Evolutionary conservation across 176 grass and related monocot genomes (phyloP), one percentile per base, ranked within the genome.

Genomic region (Bolboschoenus planiculmis): DNA sequence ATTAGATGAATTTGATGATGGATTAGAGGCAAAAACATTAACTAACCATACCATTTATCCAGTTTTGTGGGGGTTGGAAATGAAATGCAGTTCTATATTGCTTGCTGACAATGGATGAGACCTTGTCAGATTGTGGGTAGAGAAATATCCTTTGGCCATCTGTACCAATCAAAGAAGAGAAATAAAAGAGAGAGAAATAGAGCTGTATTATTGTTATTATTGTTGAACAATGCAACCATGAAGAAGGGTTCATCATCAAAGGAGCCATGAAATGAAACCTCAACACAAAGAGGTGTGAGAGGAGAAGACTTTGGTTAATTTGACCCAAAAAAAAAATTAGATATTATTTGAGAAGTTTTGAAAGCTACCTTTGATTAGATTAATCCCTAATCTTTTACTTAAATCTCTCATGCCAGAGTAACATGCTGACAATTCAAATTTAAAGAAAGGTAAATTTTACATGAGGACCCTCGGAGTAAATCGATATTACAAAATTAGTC

Each of bases 31-130:
- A n/a, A 68, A 65, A 42, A 7, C 13, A 33, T 42, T 21, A 15
- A 78, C n/a, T n/a, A n/a, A n/a, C n/a, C 85, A 75, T 83, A 97
- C 94, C 94, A 56, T 97, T 97, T 68, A 93, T 93, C 91, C 91
- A 91, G 78, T 93, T 91, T 36, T 85, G 87, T 56, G 85, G 87
- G 43, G 93, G 88, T 50, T 93, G 93, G 91, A 97, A 97, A 62
- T 97, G 93, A 48, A 76, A 93, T 0, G 87, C 85, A 20, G 93
- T 91, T 65, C 91, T 88, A n/a, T 93, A 91, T 60, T 56, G 44
- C 66, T 55, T 85, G 87, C 83, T 90, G 15, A 93, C 91, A 79
- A 91, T 89, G 58, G 91, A 86, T 27, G 85, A 89, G 51, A 93
- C 84, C 80, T 91, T 87, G 30, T 80, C 14, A 46, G 84, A 86